Conservation (phyloP, 352 stramenopile genomes). For the Phytophthora crassamura region DNA sequence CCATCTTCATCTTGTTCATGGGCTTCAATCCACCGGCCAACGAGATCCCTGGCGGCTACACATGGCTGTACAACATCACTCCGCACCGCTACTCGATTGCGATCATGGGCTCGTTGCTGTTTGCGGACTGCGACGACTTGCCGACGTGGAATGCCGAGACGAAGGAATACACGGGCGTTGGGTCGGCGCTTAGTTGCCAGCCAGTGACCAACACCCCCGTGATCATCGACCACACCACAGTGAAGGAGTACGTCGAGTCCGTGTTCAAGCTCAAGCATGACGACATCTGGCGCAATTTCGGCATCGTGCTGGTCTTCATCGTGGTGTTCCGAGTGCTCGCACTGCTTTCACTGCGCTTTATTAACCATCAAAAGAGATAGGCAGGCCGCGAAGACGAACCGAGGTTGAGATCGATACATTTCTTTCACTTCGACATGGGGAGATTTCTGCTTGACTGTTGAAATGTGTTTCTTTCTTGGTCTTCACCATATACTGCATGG, state of each 20-base stretch:
- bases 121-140: conserved; percentile 31
- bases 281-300: conserved; percentile 28
- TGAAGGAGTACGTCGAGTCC: conserved; percentile 32
- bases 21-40: conserved; percentile 57
- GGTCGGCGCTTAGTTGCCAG: background rate
- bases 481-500: too few relatives aligned
- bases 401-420: too few relatives aligned
- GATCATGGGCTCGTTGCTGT: conserved; percentile 27
- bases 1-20: conserved; percentile 56
- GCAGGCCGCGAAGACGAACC: too few relatives aligned
- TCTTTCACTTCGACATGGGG: too few relatives aligned
- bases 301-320: conserved; percentile 31
- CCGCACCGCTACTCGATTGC: conserved; percentile 30
- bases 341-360: conserved; percentile 10
- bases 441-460: too few relatives aligned
- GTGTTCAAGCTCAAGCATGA: conserved; percentile 35
- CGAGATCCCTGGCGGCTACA: conserved; percentile 54
- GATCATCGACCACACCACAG: conserved; percentile 1
- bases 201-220: conserved; percentile 3
- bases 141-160: conserved; percentile 17
- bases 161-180: background rate
- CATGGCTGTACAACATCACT: conserved; percentile 44
- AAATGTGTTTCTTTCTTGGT: too few relatives aligned
- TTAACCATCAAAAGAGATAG: too few relatives aligned
- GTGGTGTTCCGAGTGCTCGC: conserved; percentile 13